phyloP scores from a whole-genome alignment of 208 protist genomes.

The Leishmania guyanensis region DNA sequence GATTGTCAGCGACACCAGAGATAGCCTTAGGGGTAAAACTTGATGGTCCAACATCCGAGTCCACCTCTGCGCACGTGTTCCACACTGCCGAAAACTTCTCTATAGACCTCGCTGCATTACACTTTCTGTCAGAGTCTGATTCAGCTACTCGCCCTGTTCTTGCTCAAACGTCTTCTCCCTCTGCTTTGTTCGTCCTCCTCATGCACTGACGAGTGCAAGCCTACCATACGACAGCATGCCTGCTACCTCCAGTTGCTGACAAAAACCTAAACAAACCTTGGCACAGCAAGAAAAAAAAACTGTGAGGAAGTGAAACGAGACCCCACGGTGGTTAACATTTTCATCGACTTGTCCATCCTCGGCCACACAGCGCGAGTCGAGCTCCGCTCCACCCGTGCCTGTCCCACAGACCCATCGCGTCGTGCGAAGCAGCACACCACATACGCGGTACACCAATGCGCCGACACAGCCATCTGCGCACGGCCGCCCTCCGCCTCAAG shows the following conservation, averaged over 20 bases:
- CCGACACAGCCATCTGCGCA: too few relatives aligned
- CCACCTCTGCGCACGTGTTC: neutral
- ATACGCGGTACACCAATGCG: too few relatives aligned
- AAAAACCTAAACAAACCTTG: neutral
- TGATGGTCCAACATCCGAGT: neutral
- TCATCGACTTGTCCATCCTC: too few relatives aligned
- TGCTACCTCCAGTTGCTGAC: too few relatives aligned
- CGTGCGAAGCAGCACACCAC: too few relatives aligned
- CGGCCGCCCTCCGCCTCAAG: too few relatives aligned
- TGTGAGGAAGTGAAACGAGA: neutral
- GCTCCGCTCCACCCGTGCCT: too few relatives aligned
- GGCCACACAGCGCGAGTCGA: too few relatives aligned
- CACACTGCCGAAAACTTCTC: neutral
- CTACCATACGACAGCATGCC: neutral
- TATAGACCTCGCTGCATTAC: neutral
- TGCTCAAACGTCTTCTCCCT: neutral
- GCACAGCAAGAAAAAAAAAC: neutral
- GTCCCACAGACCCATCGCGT: too few relatives aligned
- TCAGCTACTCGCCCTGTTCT: neutral
- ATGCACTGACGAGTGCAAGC: neutral
- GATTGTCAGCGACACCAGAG: neutral
- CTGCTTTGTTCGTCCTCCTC: neutral
- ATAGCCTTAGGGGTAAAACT: neutral
- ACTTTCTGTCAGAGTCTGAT: neutral
- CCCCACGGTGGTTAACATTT: too few relatives aligned